Percentiles rank a stretch among this genome's conserved stretches.
Evolutionary conservation across 2,329 filamentous ascomycete genomes (phyloP).

Genomic region (Epicoccum sorghinum): DNA sequence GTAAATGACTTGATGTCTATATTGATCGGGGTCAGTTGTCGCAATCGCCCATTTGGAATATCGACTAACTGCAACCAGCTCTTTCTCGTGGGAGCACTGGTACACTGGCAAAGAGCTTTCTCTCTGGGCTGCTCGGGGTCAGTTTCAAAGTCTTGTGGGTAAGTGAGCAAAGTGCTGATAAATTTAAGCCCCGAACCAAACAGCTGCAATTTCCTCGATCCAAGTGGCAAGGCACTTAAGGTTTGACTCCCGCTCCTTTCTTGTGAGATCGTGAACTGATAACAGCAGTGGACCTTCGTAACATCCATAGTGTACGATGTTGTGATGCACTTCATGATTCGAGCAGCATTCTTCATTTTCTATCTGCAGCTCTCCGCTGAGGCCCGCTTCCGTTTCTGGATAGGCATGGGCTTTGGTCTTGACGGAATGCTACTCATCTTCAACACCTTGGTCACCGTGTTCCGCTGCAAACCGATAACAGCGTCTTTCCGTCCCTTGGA

Average conservation of each 20-base stretch:
- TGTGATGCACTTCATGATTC: slow-evolving; percentile 6
- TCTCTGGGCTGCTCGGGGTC: slow-evolving; percentile 2
- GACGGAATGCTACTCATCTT: slow-evolving; percentile 4
- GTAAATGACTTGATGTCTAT: slow-evolving; percentile 14
- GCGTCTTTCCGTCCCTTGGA: slow-evolving; percentile 1
- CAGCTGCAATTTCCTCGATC: neutral
- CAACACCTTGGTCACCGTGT: slow-evolving; percentile 5
- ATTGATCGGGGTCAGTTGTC: neutral
- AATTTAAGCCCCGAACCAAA: neutral
- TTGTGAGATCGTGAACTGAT: neutral
- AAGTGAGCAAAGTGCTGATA: neutral
- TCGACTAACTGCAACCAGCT: neutral
- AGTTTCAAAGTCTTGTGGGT: neutral
- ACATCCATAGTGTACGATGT: slow-evolving; percentile 5
- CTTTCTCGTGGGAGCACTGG: neutral
- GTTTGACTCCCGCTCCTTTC: neutral
- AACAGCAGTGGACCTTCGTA: slow-evolving; percentile 7
- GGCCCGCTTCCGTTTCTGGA: slow-evolving; percentile 3
- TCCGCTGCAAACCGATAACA: slow-evolving; percentile 8
- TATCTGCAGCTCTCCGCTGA: slow-evolving; percentile 7
- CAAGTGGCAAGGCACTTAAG: neutral
- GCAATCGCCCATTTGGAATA: too few species aligned
- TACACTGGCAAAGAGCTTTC: slow-evolving; percentile 1
- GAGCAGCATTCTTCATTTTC: slow-evolving; percentile 4
- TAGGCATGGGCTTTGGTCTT: slow-evolving; percentile 2